Evolutionary conservation across 805 yeast genomes (phyloP).

Genomic region (Candida endomychidarum): DNA sequence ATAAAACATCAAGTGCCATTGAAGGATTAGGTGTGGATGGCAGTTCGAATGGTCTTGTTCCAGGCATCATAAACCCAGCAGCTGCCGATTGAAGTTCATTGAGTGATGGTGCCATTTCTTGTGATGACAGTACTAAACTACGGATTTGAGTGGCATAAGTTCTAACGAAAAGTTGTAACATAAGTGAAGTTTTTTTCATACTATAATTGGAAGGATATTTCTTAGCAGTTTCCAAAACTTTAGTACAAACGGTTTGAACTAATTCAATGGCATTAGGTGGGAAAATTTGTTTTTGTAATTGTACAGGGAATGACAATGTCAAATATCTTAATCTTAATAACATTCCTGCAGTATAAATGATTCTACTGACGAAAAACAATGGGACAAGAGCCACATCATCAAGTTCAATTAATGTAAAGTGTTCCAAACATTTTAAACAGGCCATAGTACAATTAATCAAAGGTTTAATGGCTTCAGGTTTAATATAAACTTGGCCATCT

Average conservation of each 20-base stretch:
- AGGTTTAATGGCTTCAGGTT: conserved; percentile 36
- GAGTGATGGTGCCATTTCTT: not conserved
- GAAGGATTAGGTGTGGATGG: conserved; percentile 17
- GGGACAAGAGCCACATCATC: conserved; percentile 58
- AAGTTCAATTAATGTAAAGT: conserved; percentile 44
- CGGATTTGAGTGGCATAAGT: conserved; percentile 61
- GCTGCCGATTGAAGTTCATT: conserved; percentile 12
- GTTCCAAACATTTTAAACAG: conserved; percentile 51
- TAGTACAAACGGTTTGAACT: conserved; percentile 28
- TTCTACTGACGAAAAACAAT: conserved; percentile 52
- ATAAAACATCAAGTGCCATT: conserved; percentile 33
- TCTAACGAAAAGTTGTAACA: conserved; percentile 58
- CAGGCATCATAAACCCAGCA: not conserved
- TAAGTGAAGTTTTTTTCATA: conserved; percentile 53
- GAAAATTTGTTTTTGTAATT: conserved; percentile 43
- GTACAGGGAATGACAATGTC: conserved; percentile 52
- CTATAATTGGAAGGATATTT: conserved; percentile 43
- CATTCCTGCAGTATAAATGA: conserved; percentile 67
- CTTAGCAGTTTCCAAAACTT: conserved; percentile 29
- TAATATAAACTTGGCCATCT: conserved; percentile 15
- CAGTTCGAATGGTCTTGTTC: too few relatives aligned
- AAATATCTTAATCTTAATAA: conserved; percentile 56
- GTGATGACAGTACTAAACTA: conserved; percentile 25
- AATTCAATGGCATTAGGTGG: conserved; percentile 45
- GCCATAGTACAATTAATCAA: conserved; percentile 53